phyloP scores from a whole-genome alignment of 2,329 filamentous ascomycete species.

The Cryoendolithus antarcticus region DNA sequence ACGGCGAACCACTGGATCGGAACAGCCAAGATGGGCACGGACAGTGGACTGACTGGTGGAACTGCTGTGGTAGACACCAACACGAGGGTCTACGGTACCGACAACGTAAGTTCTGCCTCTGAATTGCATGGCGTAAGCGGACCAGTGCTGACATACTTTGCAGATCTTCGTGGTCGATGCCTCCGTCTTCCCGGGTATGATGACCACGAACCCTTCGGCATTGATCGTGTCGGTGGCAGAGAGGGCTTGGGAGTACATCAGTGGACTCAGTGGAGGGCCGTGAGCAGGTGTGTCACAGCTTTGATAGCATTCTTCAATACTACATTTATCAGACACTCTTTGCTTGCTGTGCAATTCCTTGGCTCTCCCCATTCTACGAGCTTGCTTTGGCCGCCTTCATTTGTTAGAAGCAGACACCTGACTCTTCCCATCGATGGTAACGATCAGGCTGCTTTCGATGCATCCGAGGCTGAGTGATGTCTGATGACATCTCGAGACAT shows the following conservation, averaged over 20 bases:
- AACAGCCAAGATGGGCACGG: slow-evolving; percentile 28
- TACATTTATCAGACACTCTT: too few relatives aligned
- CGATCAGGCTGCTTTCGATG: too few relatives aligned
- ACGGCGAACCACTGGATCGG: slow-evolving; percentile 37
- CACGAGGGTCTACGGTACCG: slow-evolving; percentile 45
- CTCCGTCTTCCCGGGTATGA: slow-evolving; percentile 56
- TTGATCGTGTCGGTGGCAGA: slow-evolving; percentile 56
- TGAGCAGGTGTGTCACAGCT: background rate
- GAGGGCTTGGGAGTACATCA: slow-evolving; percentile 42
- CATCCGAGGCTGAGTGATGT: too few relatives aligned
- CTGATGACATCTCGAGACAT: too few relatives aligned
- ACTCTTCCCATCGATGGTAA: too few relatives aligned
- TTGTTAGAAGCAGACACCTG: too few relatives aligned
- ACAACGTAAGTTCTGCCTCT: slow-evolving; percentile 33
- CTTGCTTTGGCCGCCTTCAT: too few relatives aligned
- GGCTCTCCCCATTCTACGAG: too few relatives aligned
- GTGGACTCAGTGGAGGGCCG: slow-evolving; percentile 24
- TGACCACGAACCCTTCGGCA: slow-evolving; percentile 55
- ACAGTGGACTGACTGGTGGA: slow-evolving; percentile 29
- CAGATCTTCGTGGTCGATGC: slow-evolving; percentile 53
- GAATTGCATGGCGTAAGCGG: background rate
- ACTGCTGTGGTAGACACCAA: slow-evolving; percentile 38
- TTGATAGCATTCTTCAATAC: too few relatives aligned
- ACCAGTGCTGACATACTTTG: background rate
- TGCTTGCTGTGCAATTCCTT: too few relatives aligned